phyloP scores from a whole-genome alignment of 176 grass and related monocot species.

The Carex myosuroides region DNA sequence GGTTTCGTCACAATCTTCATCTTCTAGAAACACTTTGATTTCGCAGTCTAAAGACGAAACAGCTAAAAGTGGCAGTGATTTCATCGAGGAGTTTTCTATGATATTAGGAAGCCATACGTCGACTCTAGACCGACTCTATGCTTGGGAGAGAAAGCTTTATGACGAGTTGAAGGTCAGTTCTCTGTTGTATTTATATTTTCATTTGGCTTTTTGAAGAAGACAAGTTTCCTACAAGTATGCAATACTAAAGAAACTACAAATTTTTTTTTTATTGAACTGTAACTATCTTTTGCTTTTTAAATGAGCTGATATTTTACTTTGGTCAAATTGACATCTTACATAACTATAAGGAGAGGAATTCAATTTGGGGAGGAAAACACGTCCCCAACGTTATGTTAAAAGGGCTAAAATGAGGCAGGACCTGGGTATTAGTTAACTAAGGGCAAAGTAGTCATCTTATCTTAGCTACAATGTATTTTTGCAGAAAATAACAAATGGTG shows the following conservation, averaged over 20 bases:
- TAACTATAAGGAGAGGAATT: neutral
- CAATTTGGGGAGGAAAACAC: neutral
- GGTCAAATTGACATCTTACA: neutral
- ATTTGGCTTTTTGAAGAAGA: no score
- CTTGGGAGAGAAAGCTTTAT: no score
- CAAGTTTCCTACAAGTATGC: no score
- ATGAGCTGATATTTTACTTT: neutral
- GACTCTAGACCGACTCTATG: slow-evolving; percentile 58
- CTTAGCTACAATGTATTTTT: no score
- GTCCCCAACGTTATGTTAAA: neutral
- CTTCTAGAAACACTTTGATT: slow-evolving; percentile 40
- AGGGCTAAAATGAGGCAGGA: no score
- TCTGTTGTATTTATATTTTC: no score
- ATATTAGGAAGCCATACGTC: slow-evolving; percentile 67
- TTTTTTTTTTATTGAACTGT: neutral
- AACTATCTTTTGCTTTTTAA: neutral
- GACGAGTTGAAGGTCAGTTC: no score
- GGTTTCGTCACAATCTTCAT: slow-evolving; percentile 39
- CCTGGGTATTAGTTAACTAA: no score
- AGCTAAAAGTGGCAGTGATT: slow-evolving; percentile 38
- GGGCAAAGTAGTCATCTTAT: no score
- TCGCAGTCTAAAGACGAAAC: slow-evolving; percentile 26
- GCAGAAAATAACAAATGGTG: no score
- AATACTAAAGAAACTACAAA: no score
- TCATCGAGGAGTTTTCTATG: slow-evolving; percentile 59